Evolutionary conservation across 2,329 filamentous ascomycete species (phyloP), one percentile per base, ranked within the genome.

Genomic region (Stylonectria norvegica): DNA sequence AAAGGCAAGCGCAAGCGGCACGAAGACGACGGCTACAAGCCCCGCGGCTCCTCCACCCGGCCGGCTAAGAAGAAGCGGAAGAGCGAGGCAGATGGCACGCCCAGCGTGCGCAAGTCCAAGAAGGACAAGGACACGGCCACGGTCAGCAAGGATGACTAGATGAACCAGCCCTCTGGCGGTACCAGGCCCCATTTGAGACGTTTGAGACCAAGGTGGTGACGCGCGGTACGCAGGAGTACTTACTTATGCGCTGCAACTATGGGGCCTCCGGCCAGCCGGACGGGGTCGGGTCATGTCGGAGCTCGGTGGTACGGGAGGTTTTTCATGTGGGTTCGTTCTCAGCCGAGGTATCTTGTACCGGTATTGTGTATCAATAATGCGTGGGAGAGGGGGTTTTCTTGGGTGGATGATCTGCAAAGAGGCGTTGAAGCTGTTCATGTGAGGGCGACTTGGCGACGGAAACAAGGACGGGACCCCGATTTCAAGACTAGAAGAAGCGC

Each of bases 21-120:
- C 22, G 79, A 81, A 28, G 79, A 81, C 6, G 79, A 83, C 46
- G 77, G 78, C 4, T 82, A 82, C 56, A 69, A 77, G 42, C 77
- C 78, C 3, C 78, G 79, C 49, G 73, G 73, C 3, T 78, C 76
- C 3, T 69, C 68, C 3, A 72, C 68, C 25, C 66, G 76, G 27
- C 74, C 75, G 14, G 62, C 65, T 0, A 81, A 81, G 66, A 74
- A 73, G 61, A 81, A 79, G 68, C 69, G 76, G 4, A 79, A 77
- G 69, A 78, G 76, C 51, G 73, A 75, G 34, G 64, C 53, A 19
- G 67, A 63, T 20, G 65, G 50, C 16, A 65, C 65, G 18, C 60
- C 61, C 18, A 61, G 58, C 19, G 56, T 47, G 18, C 60, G 62
- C 41, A 62, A 61, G 47, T 58, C 57, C 5, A 67, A 66, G 57